phyloP scores from a whole-genome alignment of 768 basidiomycete species.

The Mycena venus region DNA sequence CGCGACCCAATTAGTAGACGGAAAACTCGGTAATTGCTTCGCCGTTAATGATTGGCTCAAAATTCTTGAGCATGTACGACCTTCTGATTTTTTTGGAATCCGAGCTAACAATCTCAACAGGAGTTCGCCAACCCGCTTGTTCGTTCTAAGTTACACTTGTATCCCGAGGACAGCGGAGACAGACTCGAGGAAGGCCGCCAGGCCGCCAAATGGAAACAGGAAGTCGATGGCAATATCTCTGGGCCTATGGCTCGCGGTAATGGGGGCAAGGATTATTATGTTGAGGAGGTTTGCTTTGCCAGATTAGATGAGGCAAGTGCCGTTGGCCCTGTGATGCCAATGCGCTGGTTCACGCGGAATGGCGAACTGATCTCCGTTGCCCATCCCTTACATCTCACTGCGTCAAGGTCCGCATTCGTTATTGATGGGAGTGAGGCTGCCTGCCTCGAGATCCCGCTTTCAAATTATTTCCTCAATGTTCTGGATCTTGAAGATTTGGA shows the following conservation, averaged over 20 bases:
- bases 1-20: neutral
- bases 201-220: neutral
- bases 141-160: too few relatives aligned
- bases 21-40: neutral
- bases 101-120: neutral
- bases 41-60: neutral
- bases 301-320: neutral
- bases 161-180: neutral
- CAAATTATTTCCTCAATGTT: neutral
- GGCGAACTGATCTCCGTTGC: neutral
- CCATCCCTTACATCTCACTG: neutral
- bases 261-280: neutral
- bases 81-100: too few relatives aligned
- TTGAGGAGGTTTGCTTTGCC: neutral
- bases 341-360: neutral
- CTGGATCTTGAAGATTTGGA: neutral
- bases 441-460: neutral
- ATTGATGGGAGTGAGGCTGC: neutral
- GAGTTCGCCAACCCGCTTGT: conserved; percentile 4
- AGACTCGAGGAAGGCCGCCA: neutral
- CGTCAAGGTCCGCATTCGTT: neutral
- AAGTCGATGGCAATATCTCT: neutral
- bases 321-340: neutral
- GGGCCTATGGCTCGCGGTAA: neutral
- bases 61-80: neutral